Evolutionary conservation across 495 filamentous ascomycete species (phyloP).

Genomic region (Penicillium canescens): DNA sequence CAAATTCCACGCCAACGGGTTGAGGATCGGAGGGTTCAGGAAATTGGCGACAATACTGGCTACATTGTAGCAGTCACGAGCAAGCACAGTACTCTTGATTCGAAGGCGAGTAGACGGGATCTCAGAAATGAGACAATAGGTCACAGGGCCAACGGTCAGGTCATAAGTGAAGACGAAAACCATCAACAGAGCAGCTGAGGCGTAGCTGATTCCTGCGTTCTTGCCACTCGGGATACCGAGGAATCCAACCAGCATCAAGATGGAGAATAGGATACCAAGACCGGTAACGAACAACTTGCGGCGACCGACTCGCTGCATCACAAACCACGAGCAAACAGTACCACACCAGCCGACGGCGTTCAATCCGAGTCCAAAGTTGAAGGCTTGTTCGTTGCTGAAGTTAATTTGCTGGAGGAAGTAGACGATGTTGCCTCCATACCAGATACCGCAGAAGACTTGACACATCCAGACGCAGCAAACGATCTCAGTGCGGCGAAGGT

Average conservation of each 20-base stretch:
- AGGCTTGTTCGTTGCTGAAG: constrained; percentile 53
- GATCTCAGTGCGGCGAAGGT: constrained; percentile 70
- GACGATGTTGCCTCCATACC: constrained; percentile 73
- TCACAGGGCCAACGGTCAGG: constrained; percentile 70
- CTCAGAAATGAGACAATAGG: constrained; percentile 72
- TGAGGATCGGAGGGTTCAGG: constrained; percentile 71
- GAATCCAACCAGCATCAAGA: constrained; percentile 70
- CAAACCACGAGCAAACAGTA: constrained; percentile 66
- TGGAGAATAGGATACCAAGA: constrained; percentile 59
- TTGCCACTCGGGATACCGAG: constrained; percentile 57
- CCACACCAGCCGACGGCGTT: constrained; percentile 71
- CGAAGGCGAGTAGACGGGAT: constrained; percentile 68
- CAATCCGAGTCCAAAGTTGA: constrained; percentile 66
- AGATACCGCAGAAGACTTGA: constrained; percentile 71
- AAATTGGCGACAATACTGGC: constrained; percentile 64
- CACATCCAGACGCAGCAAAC: constrained; percentile 76
- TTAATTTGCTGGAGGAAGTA: constrained; percentile 74
- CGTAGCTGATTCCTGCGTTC: constrained; percentile 51
- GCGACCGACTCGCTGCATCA: constrained; percentile 67
- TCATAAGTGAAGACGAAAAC: constrained; percentile 71
- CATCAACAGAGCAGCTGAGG: constrained; percentile 67
- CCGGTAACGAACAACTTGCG: constrained; percentile 67
- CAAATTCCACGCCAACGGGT: constrained; percentile 69
- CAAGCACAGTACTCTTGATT: constrained; percentile 70
- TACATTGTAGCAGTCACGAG: constrained; percentile 68